Evolutionary conservation across 345 rosid species (phyloP).

Genomic region (Euphorbia tirucalli): DNA sequence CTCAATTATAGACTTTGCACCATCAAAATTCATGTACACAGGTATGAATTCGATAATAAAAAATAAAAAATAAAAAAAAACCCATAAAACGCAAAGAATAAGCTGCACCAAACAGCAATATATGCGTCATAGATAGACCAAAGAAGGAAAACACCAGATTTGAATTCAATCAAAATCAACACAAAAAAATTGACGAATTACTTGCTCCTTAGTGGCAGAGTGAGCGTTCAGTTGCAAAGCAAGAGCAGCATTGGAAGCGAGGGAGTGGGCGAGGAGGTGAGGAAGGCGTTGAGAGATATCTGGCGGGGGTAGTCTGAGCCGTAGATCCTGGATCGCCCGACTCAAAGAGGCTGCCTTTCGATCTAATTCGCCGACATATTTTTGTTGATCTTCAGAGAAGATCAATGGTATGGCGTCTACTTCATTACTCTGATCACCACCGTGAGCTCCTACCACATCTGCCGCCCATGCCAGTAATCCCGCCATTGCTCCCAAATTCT

Average conservation of each 20-base stretch:
- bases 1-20: not conserved
- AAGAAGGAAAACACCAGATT: not conserved
- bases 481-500: slow-evolving; percentile 44
- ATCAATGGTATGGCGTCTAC: slow-evolving; percentile 45
- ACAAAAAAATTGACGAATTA: slow-evolving; percentile 13
- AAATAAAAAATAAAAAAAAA: too few species aligned
- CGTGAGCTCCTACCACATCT: slow-evolving; percentile 77
- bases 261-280: slow-evolving; percentile 84
- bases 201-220: slow-evolving; percentile 91
- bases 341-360: slow-evolving; percentile 63
- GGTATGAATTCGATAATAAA: not conserved
- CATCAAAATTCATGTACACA: not conserved
- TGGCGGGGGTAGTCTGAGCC: slow-evolving; percentile 75
- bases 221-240: slow-evolving; percentile 92
- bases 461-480: slow-evolving; percentile 95
- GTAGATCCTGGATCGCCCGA: slow-evolving; percentile 85
- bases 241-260: slow-evolving; percentile 88
- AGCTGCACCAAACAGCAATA: not conserved
- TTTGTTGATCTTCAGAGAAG: slow-evolving; percentile 64
- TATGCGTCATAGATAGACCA: not conserved
- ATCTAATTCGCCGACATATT: slow-evolving; percentile 63
- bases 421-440: slow-evolving; percentile 37
- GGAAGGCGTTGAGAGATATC: slow-evolving; percentile 91
- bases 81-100: slow-evolving; percentile 4
- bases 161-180: not conserved